phyloP scores from a whole-genome alignment of 2,329 filamentous ascomycete genomes.

The Fusarium poae region DNA sequence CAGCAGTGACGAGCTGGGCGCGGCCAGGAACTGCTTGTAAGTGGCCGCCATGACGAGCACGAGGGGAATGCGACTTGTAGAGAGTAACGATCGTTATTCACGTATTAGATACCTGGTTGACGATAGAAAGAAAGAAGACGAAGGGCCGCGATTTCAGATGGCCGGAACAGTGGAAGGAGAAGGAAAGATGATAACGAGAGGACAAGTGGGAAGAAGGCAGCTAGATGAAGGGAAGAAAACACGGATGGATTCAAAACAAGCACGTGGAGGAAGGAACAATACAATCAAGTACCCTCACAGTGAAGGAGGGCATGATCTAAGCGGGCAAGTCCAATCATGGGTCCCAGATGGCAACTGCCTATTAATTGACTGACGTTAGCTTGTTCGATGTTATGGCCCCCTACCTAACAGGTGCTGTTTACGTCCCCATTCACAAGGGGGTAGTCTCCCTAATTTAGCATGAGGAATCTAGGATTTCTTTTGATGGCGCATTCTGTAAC shows the following conservation, averaged over 20 bases:
- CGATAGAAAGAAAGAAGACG: slow-evolving; percentile 10
- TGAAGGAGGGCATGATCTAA: slow-evolving; percentile 34
- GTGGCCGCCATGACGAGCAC: slow-evolving; percentile 58
- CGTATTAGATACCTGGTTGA: slow-evolving; percentile 12
- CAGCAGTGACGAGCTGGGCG: slow-evolving; percentile 73
- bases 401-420: slow-evolving; percentile 12
- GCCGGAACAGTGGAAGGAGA: slow-evolving; percentile 19
- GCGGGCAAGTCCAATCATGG: slow-evolving; percentile 35
- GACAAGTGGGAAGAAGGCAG: slow-evolving; percentile 12
- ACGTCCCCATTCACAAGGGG: slow-evolving; percentile 21
- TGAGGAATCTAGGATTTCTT: slow-evolving; percentile 15
- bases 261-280: slow-evolving; percentile 44
- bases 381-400: slow-evolving; percentile 10
- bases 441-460: slow-evolving; percentile 23
- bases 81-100: slow-evolving; percentile 18
- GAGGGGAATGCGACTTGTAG: slow-evolving; percentile 31
- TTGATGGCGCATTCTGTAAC: slow-evolving; percentile 33
- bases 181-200: slow-evolving; percentile 18
- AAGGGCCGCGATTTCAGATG: slow-evolving; percentile 27
- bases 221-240: slow-evolving; percentile 41
- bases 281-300: slow-evolving; percentile 12
- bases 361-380: slow-evolving; percentile 23
- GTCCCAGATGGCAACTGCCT: slow-evolving; percentile 30
- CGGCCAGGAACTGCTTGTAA: slow-evolving; percentile 80
- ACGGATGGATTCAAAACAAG: slow-evolving; percentile 46